These are phyloP conservation scores for Dictyostelium purpureum DNA, from an alignment of 78 protist genomes.

Conservation along the genomic window DNA sequence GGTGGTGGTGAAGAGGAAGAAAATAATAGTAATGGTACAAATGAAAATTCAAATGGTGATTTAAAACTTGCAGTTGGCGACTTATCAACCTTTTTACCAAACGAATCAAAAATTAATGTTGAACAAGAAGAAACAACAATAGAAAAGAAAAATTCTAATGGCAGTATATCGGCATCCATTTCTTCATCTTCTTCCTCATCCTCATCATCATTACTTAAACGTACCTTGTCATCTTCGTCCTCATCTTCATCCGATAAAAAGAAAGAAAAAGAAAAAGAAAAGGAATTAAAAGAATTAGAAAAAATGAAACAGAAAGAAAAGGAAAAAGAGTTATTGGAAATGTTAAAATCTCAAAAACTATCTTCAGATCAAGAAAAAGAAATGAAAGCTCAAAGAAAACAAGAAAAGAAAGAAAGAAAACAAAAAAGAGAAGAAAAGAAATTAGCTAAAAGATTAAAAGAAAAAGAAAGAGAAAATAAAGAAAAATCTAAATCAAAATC, in stretches of 20 bases:
- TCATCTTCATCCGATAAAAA: not conserved
- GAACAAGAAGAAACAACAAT: not conserved
- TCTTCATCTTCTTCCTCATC: not conserved
- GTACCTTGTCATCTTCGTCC: not conserved
- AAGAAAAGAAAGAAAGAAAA: slow-evolving; percentile 56
- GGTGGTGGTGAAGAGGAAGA: not conserved
- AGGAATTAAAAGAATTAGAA: slow-evolving; percentile 33
- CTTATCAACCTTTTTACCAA: slow-evolving; percentile 13
- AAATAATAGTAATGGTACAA: not conserved
- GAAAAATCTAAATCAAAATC: not conserved
- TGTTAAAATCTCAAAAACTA: not conserved
- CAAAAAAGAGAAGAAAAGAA: slow-evolving; percentile 53
- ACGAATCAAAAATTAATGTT: not conserved
- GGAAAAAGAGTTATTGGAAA: not conserved
- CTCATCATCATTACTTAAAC: not conserved
- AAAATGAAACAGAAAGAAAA: slow-evolving; percentile 45
- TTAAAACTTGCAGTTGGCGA: not conserved
- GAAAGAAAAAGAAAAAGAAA: not conserved
- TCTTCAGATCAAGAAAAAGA: slow-evolving; percentile 63
- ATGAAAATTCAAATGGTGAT: not conserved
- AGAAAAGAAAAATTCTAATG: not conserved
- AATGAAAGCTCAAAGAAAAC: slow-evolving; percentile 21
- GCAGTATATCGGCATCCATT: not conserved
- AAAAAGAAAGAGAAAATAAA: slow-evolving; percentile 1
- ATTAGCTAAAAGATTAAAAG: slow-evolving; percentile 1